A percentile compares a stretch with the other conserved stretches of the same genome.
phyloP scores from a whole-genome alignment of 345 rosid species.

The Lenwebbia sp. region DNA sequence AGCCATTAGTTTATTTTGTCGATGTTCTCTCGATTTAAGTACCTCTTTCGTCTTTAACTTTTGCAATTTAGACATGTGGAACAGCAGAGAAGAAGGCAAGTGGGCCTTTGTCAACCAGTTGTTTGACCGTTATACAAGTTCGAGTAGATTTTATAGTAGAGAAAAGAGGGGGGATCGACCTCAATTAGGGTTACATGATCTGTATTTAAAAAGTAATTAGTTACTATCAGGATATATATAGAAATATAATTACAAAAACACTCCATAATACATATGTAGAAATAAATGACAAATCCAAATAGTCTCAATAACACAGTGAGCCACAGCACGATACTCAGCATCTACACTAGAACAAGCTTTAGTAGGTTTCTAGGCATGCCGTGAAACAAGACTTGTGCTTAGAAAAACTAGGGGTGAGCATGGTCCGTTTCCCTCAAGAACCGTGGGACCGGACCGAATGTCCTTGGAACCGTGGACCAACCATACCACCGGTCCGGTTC shows the following conservation, averaged over 20 bases:
- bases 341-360: neutral
- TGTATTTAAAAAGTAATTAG: neutral
- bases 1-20: neutral
- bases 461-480: too few relatives aligned
- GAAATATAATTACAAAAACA: neutral
- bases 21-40: neutral
- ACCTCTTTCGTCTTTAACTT: neutral
- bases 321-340: rapidly evolving
- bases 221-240: neutral
- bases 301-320: neutral
- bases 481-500: too few relatives aligned
- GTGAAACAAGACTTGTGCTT: neutral
- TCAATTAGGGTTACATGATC: neutral
- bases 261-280: neutral
- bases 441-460: too few relatives aligned
- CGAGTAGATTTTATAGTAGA: neutral
- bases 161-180: neutral
- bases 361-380: rapidly evolving
- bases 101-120: neutral
- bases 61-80: neutral
- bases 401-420: too few relatives aligned
- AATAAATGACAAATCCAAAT: neutral
- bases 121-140: neutral
- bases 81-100: neutral
- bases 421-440: too few relatives aligned